Percentiles rank a stretch among this genome's conserved stretches.
These are phyloP conservation scores for Capronia epimyces DNA, from an alignment of 2,329 filamentous ascomycete species.

Conservation along the genomic window DNA sequence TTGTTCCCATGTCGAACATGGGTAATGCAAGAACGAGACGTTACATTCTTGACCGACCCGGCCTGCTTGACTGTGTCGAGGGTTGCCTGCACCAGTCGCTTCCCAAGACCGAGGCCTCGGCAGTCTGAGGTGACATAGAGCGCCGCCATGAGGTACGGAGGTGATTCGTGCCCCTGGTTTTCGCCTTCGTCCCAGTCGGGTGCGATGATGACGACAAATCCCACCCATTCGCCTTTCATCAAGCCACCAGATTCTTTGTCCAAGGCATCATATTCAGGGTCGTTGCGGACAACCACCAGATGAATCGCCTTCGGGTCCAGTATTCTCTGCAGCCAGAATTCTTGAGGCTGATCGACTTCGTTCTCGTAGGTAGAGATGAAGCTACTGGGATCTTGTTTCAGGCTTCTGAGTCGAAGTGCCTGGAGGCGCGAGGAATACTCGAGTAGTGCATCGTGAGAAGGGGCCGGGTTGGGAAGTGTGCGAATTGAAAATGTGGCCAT, in stretches of 20 bases:
- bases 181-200: conserved; percentile 12
- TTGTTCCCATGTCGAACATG: conserved; percentile 21
- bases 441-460: conserved; percentile 9
- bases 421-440: conserved; percentile 22
- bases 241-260: neutral
- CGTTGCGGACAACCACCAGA: conserved; percentile 27
- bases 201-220: conserved; percentile 31
- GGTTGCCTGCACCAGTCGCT: conserved; percentile 16
- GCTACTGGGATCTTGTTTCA: conserved; percentile 30
- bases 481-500: conserved; percentile 17
- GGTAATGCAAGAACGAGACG: conserved; percentile 4
- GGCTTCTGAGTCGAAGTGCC: conserved; percentile 29
- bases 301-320: conserved; percentile 29
- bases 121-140: conserved; percentile 15
- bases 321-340: conserved; percentile 32
- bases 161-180: neutral
- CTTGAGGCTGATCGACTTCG: conserved; percentile 29
- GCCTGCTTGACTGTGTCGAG: conserved; percentile 12
- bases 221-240: conserved; percentile 31
- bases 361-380: conserved; percentile 33
- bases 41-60: neutral
- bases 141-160: conserved; percentile 17
- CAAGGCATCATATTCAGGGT: neutral
- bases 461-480: conserved; percentile 10
- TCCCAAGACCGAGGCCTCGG: conserved; percentile 20